phyloP scores from a whole-genome alignment of 306 rosid genomes.

The Cicer cuneatum region DNA sequence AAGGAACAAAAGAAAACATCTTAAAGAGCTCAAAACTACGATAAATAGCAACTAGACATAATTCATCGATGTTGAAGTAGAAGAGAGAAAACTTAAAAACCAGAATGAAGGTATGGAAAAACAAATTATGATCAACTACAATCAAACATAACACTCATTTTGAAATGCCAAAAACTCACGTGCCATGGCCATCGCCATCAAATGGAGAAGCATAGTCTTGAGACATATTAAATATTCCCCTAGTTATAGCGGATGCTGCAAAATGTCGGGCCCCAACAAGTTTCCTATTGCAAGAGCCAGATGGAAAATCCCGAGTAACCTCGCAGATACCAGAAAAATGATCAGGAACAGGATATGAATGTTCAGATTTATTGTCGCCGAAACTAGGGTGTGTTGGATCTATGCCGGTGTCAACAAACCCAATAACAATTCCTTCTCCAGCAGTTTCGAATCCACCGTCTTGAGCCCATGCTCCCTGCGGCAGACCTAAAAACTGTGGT shows the following conservation, averaged over 20 bases:
- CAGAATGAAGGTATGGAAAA: constrained; percentile 26
- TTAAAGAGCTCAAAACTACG: not conserved
- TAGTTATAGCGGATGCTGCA: constrained; percentile 95
- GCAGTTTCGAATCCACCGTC: constrained; percentile 87
- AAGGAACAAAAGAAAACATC: not conserved
- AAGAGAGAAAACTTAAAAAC: constrained; percentile 8
- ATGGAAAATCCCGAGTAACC: constrained; percentile 95
- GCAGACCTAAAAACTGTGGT: constrained; percentile 94
- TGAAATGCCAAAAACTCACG: constrained; percentile 68
- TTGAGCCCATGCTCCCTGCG: constrained; percentile 86
- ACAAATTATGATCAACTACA: constrained; percentile 18
- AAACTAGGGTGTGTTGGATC: constrained; percentile 94
- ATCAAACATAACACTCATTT: constrained; percentile 8
- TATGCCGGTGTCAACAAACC: constrained; percentile 91
- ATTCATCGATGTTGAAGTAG: not conserved
- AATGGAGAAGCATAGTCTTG: constrained; percentile 97
- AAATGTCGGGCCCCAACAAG: constrained; percentile 98
- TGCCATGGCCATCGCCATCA: constrained; percentile 99
- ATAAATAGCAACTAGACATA: constrained; percentile 18
- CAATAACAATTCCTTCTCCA: constrained; percentile 91
- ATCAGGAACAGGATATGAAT: constrained; percentile 78
- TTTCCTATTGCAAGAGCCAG: constrained; percentile 98
- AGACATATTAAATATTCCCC: constrained; percentile 85
- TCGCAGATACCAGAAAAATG: constrained; percentile 91
- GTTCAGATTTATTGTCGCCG: constrained; percentile 55